phyloP scores from a whole-genome alignment of 2,329 filamentous ascomycete genomes.

The Epichloe sibirici region DNA sequence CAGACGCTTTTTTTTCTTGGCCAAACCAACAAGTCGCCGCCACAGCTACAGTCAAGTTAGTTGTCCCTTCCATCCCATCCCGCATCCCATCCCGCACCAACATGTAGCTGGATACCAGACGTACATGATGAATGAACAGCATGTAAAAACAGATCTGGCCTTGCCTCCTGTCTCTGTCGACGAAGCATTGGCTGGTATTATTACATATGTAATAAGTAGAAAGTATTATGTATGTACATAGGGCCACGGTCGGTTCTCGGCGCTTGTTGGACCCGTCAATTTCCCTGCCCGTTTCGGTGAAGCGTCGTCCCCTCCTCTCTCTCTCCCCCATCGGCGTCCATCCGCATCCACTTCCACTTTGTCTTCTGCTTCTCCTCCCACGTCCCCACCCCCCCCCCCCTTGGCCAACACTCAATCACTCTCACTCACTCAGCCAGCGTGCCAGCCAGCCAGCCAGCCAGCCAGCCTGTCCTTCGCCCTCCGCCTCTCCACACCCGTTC shows the following conservation, averaged over 20 bases:
- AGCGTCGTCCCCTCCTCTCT: neutral
- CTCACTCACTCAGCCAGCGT: conserved; percentile 10
- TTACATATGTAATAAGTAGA: too few relatives aligned
- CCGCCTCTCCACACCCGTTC: conserved; percentile 21
- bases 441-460: conserved; percentile 2
- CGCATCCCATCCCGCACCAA: too few relatives aligned
- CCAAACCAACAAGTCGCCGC: too few relatives aligned
- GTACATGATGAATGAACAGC: too few relatives aligned
- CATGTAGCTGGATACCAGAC: too few relatives aligned
- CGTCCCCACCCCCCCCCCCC: neutral
- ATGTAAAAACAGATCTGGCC: too few relatives aligned
- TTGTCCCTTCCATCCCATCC: too few relatives aligned
- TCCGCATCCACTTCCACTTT: neutral
- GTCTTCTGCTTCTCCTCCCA: neutral
- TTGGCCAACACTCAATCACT: conserved; percentile 7
- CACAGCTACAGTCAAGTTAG: too few relatives aligned
- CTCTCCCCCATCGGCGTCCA: neutral
- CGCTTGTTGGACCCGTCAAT: neutral
- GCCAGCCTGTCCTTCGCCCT: conserved; percentile 15
- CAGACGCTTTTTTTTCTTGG: too few relatives aligned
- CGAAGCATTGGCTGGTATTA: too few relatives aligned
- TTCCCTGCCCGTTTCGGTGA: neutral
- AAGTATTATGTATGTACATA: neutral
- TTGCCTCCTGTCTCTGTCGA: too few relatives aligned
- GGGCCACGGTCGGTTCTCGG: neutral